These are phyloP conservation scores for Dictyostelium intermedium DNA, from an alignment of 78 protist species.

Conservation along the genomic window DNA sequence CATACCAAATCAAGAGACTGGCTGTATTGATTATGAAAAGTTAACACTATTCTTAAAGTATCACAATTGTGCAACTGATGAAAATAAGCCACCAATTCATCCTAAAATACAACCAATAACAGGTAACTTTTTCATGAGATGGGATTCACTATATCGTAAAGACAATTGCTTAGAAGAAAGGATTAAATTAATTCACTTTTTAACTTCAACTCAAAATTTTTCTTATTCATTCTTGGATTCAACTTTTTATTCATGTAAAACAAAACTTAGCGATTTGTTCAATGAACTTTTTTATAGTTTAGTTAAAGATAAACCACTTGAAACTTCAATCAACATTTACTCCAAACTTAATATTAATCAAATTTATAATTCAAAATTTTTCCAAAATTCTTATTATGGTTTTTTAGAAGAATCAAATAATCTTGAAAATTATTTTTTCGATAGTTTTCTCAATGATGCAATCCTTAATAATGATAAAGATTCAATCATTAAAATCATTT, in stretches of 20 bases:
- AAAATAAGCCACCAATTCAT: no score
- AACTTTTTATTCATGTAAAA: no score
- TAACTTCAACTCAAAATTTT: no score
- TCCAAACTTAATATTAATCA: not conserved
- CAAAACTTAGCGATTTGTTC: no score
- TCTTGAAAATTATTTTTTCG: not conserved
- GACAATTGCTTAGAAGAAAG: not conserved
- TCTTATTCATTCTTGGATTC: no score
- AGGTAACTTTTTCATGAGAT: not conserved
- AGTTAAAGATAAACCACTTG: not conserved
- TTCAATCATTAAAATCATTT: not conserved
- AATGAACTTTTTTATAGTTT: not conserved
- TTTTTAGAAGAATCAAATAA: not conserved
- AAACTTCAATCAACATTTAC: not conserved
- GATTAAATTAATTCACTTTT: not conserved
- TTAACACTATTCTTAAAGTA: not conserved
- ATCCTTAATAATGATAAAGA: not conserved
- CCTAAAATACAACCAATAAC: no score
- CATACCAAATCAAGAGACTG: not conserved
- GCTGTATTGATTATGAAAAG: not conserved
- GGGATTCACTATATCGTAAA: not conserved
- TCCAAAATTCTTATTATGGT: not conserved
- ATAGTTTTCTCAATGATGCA: not conserved
- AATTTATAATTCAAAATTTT: not conserved
- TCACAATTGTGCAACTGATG: not conserved